phyloP scores from a whole-genome alignment of 495 filamentous ascomycete species.

The Astrothelium subdiscretum region DNA sequence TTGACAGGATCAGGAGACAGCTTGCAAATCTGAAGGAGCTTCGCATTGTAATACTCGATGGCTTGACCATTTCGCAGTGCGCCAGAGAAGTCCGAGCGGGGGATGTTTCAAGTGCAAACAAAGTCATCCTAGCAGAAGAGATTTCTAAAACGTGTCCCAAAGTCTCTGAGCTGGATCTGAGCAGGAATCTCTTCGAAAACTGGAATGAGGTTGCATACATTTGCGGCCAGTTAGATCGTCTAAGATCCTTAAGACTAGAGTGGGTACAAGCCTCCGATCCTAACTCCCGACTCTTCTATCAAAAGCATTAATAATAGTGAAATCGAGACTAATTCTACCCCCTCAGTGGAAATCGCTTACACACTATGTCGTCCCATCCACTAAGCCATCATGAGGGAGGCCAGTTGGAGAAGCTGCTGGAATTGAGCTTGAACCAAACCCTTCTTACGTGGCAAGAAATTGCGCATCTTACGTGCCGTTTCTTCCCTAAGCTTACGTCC shows the following conservation, averaged over 20 bases:
- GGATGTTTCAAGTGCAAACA: background rate
- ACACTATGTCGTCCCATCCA: background rate
- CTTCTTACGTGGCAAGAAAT: constrained; percentile 16
- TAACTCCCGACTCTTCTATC: background rate
- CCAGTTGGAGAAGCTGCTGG: background rate
- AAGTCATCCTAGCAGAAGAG: constrained; percentile 6
- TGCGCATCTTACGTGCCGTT: background rate
- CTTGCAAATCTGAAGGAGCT: constrained; percentile 68
- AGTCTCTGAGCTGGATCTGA: constrained; percentile 74
- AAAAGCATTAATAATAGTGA: background rate
- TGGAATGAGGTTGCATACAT: constrained; percentile 57
- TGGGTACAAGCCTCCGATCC: constrained; percentile 30
- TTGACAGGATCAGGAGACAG: constrained; percentile 78
- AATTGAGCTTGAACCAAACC: constrained; percentile 22
- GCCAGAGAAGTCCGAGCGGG: constrained; percentile 17
- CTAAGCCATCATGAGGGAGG: background rate
- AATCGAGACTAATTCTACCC: background rate
- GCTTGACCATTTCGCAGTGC: constrained; percentile 44
- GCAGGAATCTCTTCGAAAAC: constrained; percentile 64
- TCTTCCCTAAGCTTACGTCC: constrained; percentile 47
- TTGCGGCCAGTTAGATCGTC: constrained; percentile 48
- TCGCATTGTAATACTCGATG: constrained; percentile 71
- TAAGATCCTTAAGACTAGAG: constrained; percentile 61
- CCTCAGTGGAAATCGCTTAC: constrained; percentile 66
- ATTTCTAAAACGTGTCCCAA: constrained; percentile 32